Evolutionary conservation across 805 yeast species (phyloP), one percentile per base, ranked within the genome.

Genomic region (Candida corydali): DNA sequence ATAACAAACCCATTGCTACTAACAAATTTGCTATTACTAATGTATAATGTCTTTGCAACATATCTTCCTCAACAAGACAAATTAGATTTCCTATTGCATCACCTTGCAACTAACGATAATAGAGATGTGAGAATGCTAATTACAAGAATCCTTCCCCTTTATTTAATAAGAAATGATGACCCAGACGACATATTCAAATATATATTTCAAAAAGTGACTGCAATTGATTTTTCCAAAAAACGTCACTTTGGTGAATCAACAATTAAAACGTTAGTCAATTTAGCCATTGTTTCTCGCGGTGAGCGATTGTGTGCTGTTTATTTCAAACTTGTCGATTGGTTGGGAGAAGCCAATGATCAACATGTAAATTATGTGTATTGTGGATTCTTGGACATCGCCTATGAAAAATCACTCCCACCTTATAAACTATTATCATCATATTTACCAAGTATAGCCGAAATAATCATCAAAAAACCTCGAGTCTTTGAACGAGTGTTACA

Each of bases 361-460:
- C 79, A 78, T 43, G 74, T 80, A 1, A 77, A 86, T 46, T 63
- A 84, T 46, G 87, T 87, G 0, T 78, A 79, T 44, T 81, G 80
- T 50, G 76, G 78, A 38, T 60, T 91, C 3, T 61, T 75, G 16
- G 60, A 70, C 23, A 69, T 84, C 9, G 82, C 96, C 0, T 49
- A 61, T 12, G 64, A 76, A 1, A 75, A 76, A 45, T 58, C 66
- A 1, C 61, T 75, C 24, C 76, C 95, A 0, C 81, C 95, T 0
- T 88, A 91, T 76, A 86, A 83, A 52, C 59, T 91, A 10, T 63
- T 87, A 15, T 77, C 85, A 6, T 95, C 96, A 0, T 85, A 77
- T 42, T 70, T 93, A 49, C 88, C 91, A 2, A 73, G 80, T 24
- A 66, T 88, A 6, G 74, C 89, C 26, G 73, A 78, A 29, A 72